A percentile compares a stretch with the other conserved stretches of the same genome.
phyloP scores from a whole-genome alignment of 2,329 filamentous ascomycete species.

The Sarocladium strictum region DNA sequence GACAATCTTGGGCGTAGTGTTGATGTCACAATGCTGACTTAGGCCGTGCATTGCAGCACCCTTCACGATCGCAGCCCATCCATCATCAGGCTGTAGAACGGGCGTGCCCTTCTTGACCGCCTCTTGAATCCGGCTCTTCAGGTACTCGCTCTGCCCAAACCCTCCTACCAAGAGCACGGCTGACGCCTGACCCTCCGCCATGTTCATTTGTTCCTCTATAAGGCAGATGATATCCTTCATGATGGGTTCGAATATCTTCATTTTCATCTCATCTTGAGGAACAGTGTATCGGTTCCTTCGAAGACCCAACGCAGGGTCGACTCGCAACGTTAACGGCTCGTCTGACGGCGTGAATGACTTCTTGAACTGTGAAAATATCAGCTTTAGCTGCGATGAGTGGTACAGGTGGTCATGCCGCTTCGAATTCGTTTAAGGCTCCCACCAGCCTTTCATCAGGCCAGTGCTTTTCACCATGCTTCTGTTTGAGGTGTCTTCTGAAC shows the following conservation, averaged over 20 bases:
- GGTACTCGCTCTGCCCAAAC: conserved; percentile 39
- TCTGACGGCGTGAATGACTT: conserved; percentile 29
- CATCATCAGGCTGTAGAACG: conserved; percentile 41
- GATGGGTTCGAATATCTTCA: conserved; percentile 38
- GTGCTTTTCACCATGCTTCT: conserved; percentile 35
- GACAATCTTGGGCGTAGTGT: conserved; percentile 22
- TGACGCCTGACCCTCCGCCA: conserved; percentile 27
- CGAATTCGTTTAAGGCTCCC: conserved; percentile 36
- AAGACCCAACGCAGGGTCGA: conserved; percentile 27
- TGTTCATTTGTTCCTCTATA: conserved; percentile 33
- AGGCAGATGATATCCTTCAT: conserved; percentile 37
- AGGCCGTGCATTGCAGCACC: conserved; percentile 41
- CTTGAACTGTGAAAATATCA: conserved; percentile 25
- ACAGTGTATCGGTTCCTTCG: conserved; percentile 25
- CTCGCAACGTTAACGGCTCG: conserved; percentile 29
- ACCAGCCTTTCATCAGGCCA: conserved; percentile 36
- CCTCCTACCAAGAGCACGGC: conserved; percentile 43
- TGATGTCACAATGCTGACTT: conserved; percentile 21
- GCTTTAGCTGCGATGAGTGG: too few species aligned
- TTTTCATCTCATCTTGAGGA: conserved; percentile 58
- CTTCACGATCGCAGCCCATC: conserved; percentile 45
- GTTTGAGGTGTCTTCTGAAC: conserved; percentile 37
- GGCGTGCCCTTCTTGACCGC: conserved; percentile 28
- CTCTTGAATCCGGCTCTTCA: conserved; percentile 33
- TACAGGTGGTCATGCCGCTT: too few species aligned